Base-by-base conservation (phyloP, 179 eudicot species). In the Carnegiea gigantea region DNA sequence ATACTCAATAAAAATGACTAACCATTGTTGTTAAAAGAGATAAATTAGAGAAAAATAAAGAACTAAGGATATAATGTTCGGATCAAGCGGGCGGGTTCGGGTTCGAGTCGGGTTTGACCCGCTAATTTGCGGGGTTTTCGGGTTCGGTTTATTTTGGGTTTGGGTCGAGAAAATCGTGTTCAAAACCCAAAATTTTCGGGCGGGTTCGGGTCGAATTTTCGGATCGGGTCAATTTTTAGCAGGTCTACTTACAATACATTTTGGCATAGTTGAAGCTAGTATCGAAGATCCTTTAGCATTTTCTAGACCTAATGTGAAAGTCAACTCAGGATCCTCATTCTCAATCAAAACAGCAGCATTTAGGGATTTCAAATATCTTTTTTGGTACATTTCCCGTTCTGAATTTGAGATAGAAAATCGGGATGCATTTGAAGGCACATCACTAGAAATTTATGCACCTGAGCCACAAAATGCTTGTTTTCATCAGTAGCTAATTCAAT, bases 381-480 rank as follows among this genome's bases (percentile, higher is more conserved):
- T 86, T 43, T 88, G 93, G 75, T 81, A 89, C 75, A 73, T 77
- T 59, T 84, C 84, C 53, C 99, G 86, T 70, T 90, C 90, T 15
- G 84, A 83, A 83, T 88, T 95, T 8, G 93, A 90, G 30, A 28
- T 28, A 28, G 30, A 28, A 28, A 28, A 28, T n/a, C n/a, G n/a
- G n/a, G n/a, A n/a, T n/a, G n/a, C n/a, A 87, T 90, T 93, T 12
- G 97, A 90, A 74, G 91, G 83, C 95, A 92, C 20, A 90, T 79
- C 18, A 98, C 99, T 8, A 95, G 89, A 74, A 88, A 90, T 78
- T 87, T 95, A 49, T 89, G 87, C 26, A 95, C 98, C 83, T 89
- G 90, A 49, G 88, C 86, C 71, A 80, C 70, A 36, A 87, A 87
- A 83, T 95, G 99, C 78, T 88, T 79, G 57, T 86, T 83, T 65